Evolutionary conservation across 2,329 filamentous ascomycete species (phyloP).

Genomic region (Phyllosticta paracitricarpa): DNA sequence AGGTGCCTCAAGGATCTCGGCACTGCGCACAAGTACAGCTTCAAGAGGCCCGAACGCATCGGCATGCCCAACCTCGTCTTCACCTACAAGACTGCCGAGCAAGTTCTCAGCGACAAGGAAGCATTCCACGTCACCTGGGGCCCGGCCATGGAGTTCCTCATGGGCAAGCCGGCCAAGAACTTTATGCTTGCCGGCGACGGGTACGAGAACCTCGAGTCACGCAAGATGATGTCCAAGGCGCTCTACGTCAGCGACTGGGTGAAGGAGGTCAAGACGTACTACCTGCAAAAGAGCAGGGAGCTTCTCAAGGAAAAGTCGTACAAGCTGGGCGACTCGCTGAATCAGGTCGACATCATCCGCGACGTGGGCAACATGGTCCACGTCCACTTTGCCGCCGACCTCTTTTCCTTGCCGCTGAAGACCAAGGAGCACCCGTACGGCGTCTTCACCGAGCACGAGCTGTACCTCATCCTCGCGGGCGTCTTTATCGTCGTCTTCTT

Average conservation of each 20-base stretch:
- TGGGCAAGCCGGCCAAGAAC: slow-evolving; percentile 46
- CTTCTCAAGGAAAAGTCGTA: slow-evolving; percentile 58
- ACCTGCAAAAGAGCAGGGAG: slow-evolving; percentile 49
- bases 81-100: slow-evolving; percentile 50
- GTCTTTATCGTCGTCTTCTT: slow-evolving; percentile 47
- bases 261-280: slow-evolving; percentile 57
- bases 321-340: slow-evolving; percentile 45
- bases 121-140: slow-evolving; percentile 59
- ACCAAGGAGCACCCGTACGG: slow-evolving; percentile 41
- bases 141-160: slow-evolving; percentile 51
- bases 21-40: slow-evolving; percentile 60
- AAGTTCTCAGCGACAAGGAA: slow-evolving; percentile 50
- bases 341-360: slow-evolving; percentile 60
- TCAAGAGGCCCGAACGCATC: slow-evolving; percentile 47
- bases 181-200: slow-evolving; percentile 43
- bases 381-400: slow-evolving; percentile 44
- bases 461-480: slow-evolving; percentile 44
- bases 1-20: slow-evolving; percentile 59
- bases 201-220: slow-evolving; percentile 21
- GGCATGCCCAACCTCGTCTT: slow-evolving; percentile 42
- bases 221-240: slow-evolving; percentile 37
- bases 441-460: slow-evolving; percentile 43
- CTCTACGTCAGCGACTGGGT: slow-evolving; percentile 54
- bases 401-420: slow-evolving; percentile 48
- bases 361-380: slow-evolving; percentile 47